phyloP scores from a whole-genome alignment of 257 asterid species.

The Cruciata laevipes region DNA sequence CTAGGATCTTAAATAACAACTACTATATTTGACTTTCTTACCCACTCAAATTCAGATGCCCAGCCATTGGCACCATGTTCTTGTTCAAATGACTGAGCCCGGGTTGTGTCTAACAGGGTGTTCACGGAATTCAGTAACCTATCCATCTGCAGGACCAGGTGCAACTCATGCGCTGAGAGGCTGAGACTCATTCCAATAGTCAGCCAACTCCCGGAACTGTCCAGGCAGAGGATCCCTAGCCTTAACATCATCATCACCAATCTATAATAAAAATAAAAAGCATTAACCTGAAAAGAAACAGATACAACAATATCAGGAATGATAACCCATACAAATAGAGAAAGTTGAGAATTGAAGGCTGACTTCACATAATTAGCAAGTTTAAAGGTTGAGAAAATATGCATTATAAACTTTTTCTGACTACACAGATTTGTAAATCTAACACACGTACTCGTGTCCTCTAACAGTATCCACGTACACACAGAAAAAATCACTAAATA shows the following conservation, averaged over 20 bases:
- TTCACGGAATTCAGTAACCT: slow-evolving; percentile 74
- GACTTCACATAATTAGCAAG: too few species aligned
- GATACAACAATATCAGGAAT: not conserved
- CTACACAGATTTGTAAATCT: too few species aligned
- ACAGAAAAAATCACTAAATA: too few species aligned
- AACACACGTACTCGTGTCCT: too few species aligned
- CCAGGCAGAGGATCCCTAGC: slow-evolving; percentile 73
- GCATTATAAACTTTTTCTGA: too few species aligned
- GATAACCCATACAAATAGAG: not conserved
- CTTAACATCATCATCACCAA: slow-evolving; percentile 63
- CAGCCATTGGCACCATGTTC: slow-evolving; percentile 90
- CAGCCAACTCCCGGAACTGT: slow-evolving; percentile 72
- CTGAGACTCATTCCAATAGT: slow-evolving; percentile 92
- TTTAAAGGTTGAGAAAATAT: too few species aligned
- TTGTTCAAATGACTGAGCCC: slow-evolving; percentile 90
- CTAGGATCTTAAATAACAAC: not conserved
- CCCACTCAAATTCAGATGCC: slow-evolving; percentile 97
- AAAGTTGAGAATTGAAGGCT: not conserved
- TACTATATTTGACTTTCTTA: slow-evolving; percentile 34
- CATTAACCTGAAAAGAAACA: slow-evolving; percentile 64
- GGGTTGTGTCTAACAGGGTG: slow-evolving; percentile 47
- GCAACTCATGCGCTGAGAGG: slow-evolving; percentile 54
- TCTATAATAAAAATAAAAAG: slow-evolving; percentile 83
- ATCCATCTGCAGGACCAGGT: slow-evolving; percentile 65
- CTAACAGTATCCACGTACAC: too few species aligned